A percentile compares a stretch with the other conserved stretches of the same genome.
These are phyloP conservation scores for Cutaneotrichosporon mucoides DNA, from an alignment of 1,284 basidiomycete species.

Conservation along the genomic window DNA sequence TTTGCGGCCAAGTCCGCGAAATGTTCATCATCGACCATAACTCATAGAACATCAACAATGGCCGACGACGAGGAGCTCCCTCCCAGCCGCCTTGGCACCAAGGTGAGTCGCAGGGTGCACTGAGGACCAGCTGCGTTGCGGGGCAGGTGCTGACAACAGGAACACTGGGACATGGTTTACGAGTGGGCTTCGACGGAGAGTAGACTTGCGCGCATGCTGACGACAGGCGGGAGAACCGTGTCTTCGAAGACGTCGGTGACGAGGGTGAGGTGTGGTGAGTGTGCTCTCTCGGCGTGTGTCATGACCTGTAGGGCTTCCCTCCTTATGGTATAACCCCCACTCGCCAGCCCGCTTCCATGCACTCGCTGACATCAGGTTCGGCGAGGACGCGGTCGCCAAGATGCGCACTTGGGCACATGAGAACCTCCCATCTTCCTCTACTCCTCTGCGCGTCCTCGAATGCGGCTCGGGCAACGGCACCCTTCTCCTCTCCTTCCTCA, in stretches of 20 bases:
- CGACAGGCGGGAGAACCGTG: slow-evolving; percentile 45
- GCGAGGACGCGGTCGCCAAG: slow-evolving; percentile 43
- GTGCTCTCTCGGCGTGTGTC: not conserved
- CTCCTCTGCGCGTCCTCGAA: slow-evolving; percentile 37
- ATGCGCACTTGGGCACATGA: slow-evolving; percentile 46
- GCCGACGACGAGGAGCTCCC: slow-evolving; percentile 44
- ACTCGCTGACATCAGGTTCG: slow-evolving; percentile 36
- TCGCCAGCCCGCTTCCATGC: not conserved
- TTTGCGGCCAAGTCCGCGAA: no score
- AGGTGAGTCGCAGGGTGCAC: slow-evolving; percentile 15
- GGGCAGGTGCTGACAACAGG: slow-evolving; percentile 10
- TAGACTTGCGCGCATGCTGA: not conserved
- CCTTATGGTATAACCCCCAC: not conserved
- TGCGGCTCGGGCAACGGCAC: slow-evolving; percentile 49
- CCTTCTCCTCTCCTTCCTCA: slow-evolving; percentile 46
- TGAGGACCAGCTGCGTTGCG: no score
- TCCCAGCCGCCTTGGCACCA: slow-evolving; percentile 47
- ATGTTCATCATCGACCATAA: no score
- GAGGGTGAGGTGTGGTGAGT: slow-evolving; percentile 44
- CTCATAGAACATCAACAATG: slow-evolving; percentile 1
- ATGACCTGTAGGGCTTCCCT: not conserved
- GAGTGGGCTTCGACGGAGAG: slow-evolving; percentile 26
- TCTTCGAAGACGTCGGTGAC: slow-evolving; percentile 33
- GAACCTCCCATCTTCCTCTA: slow-evolving; percentile 27
- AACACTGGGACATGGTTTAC: slow-evolving; percentile 50